A percentile compares a stretch with the other conserved stretches of the same genome.
Evolutionary conservation across 129 eudicot genomes (phyloP).

Genomic region (Oenanthe sinensis): DNA sequence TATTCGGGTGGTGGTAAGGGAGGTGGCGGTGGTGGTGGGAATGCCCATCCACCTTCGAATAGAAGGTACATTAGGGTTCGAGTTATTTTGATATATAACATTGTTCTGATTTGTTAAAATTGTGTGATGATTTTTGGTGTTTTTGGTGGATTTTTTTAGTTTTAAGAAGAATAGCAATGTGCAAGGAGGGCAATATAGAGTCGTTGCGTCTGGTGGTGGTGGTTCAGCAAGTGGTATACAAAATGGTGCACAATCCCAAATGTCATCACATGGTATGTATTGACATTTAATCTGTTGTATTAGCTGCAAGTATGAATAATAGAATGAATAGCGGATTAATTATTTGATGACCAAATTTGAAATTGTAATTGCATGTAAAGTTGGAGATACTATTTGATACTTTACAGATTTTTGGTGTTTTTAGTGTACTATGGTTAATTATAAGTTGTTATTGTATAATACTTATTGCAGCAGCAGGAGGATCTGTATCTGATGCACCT

Average conservation of each 20-base stretch:
- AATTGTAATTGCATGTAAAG: neutral
- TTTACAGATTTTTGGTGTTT: neutral
- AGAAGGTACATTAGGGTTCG: neutral
- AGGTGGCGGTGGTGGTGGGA: slow-evolving; percentile 38
- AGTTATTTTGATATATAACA: neutral
- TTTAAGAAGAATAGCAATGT: slow-evolving; percentile 47
- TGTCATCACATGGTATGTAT: slow-evolving; percentile 35
- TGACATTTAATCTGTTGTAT: neutral
- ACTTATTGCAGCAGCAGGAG: slow-evolving; percentile 41
- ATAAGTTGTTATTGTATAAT: neutral
- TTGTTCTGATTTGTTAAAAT: neutral
- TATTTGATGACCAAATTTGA: neutral
- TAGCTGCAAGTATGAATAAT: neutral
- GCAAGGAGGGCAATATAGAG: slow-evolving; percentile 52
- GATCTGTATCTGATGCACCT: slow-evolving; percentile 35
- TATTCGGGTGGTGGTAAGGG: slow-evolving; percentile 58
- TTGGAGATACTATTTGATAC: neutral
- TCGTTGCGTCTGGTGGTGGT: slow-evolving; percentile 15
- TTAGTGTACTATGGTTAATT: neutral
- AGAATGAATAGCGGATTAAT: neutral
- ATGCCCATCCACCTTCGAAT: slow-evolving; percentile 41
- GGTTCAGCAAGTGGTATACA: slow-evolving; percentile 18
- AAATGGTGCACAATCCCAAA: slow-evolving; percentile 61
- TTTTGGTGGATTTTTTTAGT: slow-evolving; percentile 23
- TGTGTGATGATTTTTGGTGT: neutral